Conservation (phyloP, 345 rosid species). For the Abelmoschus esculentus region DNA sequence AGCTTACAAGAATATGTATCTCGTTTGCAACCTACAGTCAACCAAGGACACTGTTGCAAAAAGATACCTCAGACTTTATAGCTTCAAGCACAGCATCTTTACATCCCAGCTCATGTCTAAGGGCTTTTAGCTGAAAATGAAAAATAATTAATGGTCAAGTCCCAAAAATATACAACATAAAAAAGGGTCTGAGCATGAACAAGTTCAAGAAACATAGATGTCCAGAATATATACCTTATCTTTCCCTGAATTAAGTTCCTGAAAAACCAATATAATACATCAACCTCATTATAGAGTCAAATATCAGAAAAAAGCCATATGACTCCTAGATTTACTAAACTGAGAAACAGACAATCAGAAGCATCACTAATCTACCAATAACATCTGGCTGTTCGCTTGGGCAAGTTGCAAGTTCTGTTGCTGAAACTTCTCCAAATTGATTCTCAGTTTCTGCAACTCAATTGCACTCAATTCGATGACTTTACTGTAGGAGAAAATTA, state of each 20-base stretch:
- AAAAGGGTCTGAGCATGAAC: conserved; percentile 5
- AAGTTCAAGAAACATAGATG: conserved; percentile 13
- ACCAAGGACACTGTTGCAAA: conserved; percentile 1
- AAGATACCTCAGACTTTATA: conserved; percentile 26
- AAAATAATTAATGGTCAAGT: conserved; percentile 8
- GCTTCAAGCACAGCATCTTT: conserved; percentile 41
- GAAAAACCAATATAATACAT: conserved; percentile 26
- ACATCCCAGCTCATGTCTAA: conserved; percentile 71
- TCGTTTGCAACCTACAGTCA: background rate
- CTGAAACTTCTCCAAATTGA: conserved; percentile 45
- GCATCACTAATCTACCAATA: conserved; percentile 35
- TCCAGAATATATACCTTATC: conserved; percentile 43
- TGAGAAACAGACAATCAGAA: conserved; percentile 4
- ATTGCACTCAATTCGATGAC: conserved; percentile 40
- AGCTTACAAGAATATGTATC: background rate
- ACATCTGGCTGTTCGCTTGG: conserved; percentile 46
- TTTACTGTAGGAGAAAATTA: conserved; percentile 30
- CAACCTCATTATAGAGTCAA: conserved; percentile 9
- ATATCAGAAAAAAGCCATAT: background rate
- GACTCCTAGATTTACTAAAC: background rate
- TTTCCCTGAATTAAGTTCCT: conserved; percentile 63
- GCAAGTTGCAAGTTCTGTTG: conserved; percentile 63
- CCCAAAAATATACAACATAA: conserved; percentile 1
- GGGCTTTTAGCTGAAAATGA: conserved; percentile 43
- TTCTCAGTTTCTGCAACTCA: conserved; percentile 51